These are phyloP conservation scores for Phytopythium delawarense DNA, from an alignment of 352 stramenopile genomes.

Conservation along the genomic window DNA sequence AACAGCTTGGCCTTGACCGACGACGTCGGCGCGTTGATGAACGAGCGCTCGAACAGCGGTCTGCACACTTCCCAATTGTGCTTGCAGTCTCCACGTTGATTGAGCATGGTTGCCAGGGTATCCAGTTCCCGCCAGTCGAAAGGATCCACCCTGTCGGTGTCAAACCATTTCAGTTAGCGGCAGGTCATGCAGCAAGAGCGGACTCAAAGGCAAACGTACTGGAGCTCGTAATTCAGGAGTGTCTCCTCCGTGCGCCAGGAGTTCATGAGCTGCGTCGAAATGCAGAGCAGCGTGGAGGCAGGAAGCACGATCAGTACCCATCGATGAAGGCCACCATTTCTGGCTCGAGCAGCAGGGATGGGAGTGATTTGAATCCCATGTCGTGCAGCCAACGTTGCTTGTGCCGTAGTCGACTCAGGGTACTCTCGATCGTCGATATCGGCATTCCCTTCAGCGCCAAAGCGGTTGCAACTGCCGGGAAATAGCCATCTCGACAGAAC, in stretches of 20 bases:
- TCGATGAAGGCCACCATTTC: not conserved
- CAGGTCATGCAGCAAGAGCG: not conserved
- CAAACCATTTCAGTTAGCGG: not conserved
- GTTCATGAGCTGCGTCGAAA: conserved; percentile 22
- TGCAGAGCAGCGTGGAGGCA: conserved; percentile 11
- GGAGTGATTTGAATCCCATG: not conserved
- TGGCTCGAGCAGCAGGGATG: not conserved
- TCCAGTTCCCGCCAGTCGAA: conserved; percentile 56
- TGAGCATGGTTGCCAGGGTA: conserved; percentile 12
- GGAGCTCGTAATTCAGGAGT: conserved; percentile 28
- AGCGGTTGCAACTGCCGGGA: not conserved
- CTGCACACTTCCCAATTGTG: conserved; percentile 12
- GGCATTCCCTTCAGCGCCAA: not conserved
- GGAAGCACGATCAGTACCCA: conserved; percentile 9
- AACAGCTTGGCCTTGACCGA: conserved; percentile 27
- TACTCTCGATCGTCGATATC: not conserved
- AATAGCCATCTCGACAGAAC: conserved; percentile 16
- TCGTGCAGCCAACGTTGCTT: not conserved
- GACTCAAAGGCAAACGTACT: conserved; percentile 13
- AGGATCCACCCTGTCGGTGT: conserved; percentile 29
- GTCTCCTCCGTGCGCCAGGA: conserved; percentile 31
- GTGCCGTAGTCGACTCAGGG: not conserved
- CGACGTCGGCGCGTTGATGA: conserved; percentile 18
- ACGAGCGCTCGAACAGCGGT: conserved; percentile 16
- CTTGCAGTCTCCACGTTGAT: conserved; percentile 6